Evolutionary conservation across 345 rosid species (phyloP), one percentile per base, ranked within the genome.

Genomic region (Capsella bursapastoris): DNA sequence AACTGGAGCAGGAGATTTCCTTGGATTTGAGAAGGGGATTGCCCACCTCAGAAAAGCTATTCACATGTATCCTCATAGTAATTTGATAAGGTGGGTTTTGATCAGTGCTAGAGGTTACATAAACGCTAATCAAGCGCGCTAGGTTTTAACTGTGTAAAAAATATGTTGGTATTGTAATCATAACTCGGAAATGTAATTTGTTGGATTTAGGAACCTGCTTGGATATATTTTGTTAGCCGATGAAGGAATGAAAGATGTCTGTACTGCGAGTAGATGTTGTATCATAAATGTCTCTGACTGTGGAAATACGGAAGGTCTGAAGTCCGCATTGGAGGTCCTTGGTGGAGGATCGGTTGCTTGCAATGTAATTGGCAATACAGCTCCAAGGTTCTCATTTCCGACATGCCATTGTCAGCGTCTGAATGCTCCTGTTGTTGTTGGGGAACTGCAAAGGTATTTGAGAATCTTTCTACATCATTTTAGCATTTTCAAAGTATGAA

Each of bases 291-390:
- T 76, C 78, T 77, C 83, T 15, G 59, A 83, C 9, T 55, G 60
- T 83, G 49, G 68, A 35, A 74, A 75, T 62, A 84, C 78, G 70
- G 89, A 85, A 64, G 87, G 91, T 72, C 71, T 85, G 40, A 89
- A 75, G 85, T 84, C 89, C 1, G 85, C 92, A 44, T 60, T 78
- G 68, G 97, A 95, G 80, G 81, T 92, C 70, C 86, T 90, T 67
- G 90, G 96, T 66, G 96, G 96, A 55, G 96, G 86, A 70, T 84
- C 96, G 51, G 89, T 86, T 83, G 83, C 97, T 82, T 92, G 97
- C 85, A 82, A 90, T 86, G 89, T 86, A 7, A 79, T 84, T 62
- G 96, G 97, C 80, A 87, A 80, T 62, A 76, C 81, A 18, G 81
- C 81, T 61, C 96, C 89, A 7, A 90, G 79, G 81, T 91, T 87